Evolutionary conservation across 1,284 basidiomycete genomes (phyloP).

Genomic region (Cryptococcus sp.): DNA sequence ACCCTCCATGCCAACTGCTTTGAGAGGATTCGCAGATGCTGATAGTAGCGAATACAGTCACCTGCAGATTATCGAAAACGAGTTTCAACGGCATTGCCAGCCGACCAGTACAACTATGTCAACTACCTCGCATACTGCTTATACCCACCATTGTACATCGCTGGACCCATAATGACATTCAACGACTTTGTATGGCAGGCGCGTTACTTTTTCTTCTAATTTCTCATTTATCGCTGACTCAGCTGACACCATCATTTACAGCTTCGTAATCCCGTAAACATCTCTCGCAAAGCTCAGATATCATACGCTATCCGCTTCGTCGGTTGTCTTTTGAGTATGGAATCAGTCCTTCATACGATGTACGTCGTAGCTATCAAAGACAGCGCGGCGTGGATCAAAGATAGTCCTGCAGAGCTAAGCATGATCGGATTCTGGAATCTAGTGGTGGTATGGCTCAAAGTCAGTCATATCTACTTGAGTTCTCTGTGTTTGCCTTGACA

Average conservation of each 20-base stretch:
- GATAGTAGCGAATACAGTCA: neutral
- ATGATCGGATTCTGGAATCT: slow-evolving; percentile 99
- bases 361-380: slow-evolving; percentile 98
- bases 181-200: slow-evolving; percentile 95
- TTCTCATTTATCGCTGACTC: neutral
- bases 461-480: slow-evolving; percentile 48
- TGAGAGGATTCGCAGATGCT: no score
- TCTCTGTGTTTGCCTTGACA: neutral
- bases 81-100: slow-evolving; percentile 55
- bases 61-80: slow-evolving; percentile 57
- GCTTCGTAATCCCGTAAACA: slow-evolving; percentile 55
- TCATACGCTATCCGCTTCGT: slow-evolving; percentile 73
- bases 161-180: slow-evolving; percentile 94
- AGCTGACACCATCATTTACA: slow-evolving; percentile 13
- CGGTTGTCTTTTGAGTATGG: slow-evolving; percentile 77
- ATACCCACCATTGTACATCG: slow-evolving; percentile 93
- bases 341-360: slow-evolving; percentile 89
- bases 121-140: slow-evolving; percentile 74
- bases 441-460: slow-evolving; percentile 95
- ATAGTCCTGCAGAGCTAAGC: slow-evolving; percentile 75
- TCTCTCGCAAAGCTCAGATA: slow-evolving; percentile 51
- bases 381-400: slow-evolving; percentile 62
- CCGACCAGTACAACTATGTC: slow-evolving; percentile 59
- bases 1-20: no score
- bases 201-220: slow-evolving; percentile 24